Base-by-base conservation (phyloP, 2,329 filamentous ascomycete species). In the Helminthosporium solani region DNA sequence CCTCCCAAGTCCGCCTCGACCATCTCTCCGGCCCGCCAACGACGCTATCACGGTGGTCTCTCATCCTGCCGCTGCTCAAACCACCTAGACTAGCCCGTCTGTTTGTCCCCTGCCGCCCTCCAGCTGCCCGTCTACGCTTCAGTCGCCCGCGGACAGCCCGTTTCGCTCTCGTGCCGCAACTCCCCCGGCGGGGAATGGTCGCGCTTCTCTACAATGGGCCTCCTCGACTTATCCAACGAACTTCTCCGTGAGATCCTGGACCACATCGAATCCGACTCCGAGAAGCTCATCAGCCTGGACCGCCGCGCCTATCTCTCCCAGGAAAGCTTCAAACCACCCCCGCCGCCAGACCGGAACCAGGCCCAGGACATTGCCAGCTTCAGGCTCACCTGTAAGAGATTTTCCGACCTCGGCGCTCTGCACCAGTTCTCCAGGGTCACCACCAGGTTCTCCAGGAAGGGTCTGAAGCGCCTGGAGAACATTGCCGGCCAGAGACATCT, bases 391-490 rank as follows among this genome's bases (percentile, higher is more conserved):
- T 79, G 76, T 64, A 73, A 70, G 58, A 67, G 72, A 40, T 79
- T 79, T 58, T 73, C 76, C 28, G 71, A 75, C 36, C 63, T 80
- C 33, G 78, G 76, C 12, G 73, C 76, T 19, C 70, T 73, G 14
- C 73, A 78, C 54, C 73, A 79, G 48, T 81, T 79, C 60, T 72
- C 73, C 12, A 70, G 75, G 31, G 74, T 79, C 40, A 76, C 73
- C n/a, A 75, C 75, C 40, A 68, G 78, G 39, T 79, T 81, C 61
- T 75, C 76, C 21, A 61, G 66, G 34, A 70, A 71, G 44, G 78
- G 78, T 23, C 74, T 82, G 41, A 61, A 70, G 40, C 72, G 73
- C 28, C 62, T 82, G 37, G 73, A 78, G 43, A 70, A 70, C 31
- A 74, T 82, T 47, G 73, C 78, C 25, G 66, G 68, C 39, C 73